Base-by-base conservation (phyloP, 345 rosid species). In the Pelargonium nanum region DNA sequence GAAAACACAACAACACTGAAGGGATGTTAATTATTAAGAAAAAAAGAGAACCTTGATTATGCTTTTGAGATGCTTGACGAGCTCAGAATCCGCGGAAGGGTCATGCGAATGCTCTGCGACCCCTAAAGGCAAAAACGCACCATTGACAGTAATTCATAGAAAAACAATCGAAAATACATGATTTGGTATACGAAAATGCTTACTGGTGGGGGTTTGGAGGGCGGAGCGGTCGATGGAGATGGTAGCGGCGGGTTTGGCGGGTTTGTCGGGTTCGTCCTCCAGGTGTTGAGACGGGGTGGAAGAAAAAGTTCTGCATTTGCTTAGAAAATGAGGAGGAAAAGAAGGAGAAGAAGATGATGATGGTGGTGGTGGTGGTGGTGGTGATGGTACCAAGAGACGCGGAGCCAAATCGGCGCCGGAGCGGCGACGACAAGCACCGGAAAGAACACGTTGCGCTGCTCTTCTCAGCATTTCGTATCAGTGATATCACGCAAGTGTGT, bases 11-110 rank as follows among this genome's bases (percentile, higher is more conserved):
- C 59, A 24, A 19, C n/a, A 34, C 22, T 56, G 24, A 24, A 34
- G 12, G 12, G 45, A 5, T 34, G 45, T 34, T 15, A 19, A 28
- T 3, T 44, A 26, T 54, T 16, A 26, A 19, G 15, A 55, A 1
- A 22, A 26, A 17, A 2, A 21, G n/a, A 30, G 44, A 59, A 92
- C 98, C 95, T 87, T 92, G 70, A 87, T 92, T 67, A 87, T 75
- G 53, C 91, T 88, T 71, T 85, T 87, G 73, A 92, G 95, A 74
- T 89, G 94, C 74, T 89, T 89, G 65, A 80, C 87, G 53, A 92
- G 96, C 77, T 85, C 97, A 2, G 96, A 78, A 22, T 80, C 96
- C 30, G 77, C 50, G 17, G 63, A 57, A 32, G 71, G 73, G 52
- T 72, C 86, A 67, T 84, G 95, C 58, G 88, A 85, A 75, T 85